phyloP scores from a whole-genome alignment of 2,329 filamentous ascomycete species.

The Exophiala calicioides region DNA sequence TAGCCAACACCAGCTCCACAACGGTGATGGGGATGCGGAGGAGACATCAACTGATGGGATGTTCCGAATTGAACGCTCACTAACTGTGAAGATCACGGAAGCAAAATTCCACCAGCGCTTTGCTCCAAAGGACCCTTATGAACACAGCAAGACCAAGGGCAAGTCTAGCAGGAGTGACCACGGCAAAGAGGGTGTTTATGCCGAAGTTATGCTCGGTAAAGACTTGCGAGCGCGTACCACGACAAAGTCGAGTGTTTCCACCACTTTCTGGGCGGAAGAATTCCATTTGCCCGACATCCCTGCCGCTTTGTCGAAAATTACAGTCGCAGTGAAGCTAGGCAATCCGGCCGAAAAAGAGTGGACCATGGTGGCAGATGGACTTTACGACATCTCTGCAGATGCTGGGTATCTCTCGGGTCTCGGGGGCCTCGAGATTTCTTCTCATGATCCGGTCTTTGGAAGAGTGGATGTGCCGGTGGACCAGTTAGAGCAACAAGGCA shows the following conservation, averaged over 20 bases:
- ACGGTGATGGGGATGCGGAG: conserved; percentile 32
- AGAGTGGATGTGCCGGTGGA: conserved; percentile 80
- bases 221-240: conserved; percentile 52
- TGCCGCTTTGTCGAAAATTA: conserved; percentile 49
- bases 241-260: conserved; percentile 47
- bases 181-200: conserved; percentile 47
- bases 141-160: conserved; percentile 26
- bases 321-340: conserved; percentile 48
- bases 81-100: conserved; percentile 63
- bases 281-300: conserved; percentile 51
- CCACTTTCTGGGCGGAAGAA: conserved; percentile 53
- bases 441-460: conserved; percentile 49
- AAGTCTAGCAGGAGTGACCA: conserved; percentile 23
- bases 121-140: conserved; percentile 5
- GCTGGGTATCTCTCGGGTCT: conserved; percentile 42
- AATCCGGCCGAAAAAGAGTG: conserved; percentile 53
- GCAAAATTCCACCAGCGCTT: conserved; percentile 52
- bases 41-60: conserved; percentile 53
- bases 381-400: conserved; percentile 46
- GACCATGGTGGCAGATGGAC: conserved; percentile 49
- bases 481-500: conserved; percentile 73
- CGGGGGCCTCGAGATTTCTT: conserved; percentile 50
- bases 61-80: conserved; percentile 65
- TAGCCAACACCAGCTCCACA: conserved; percentile 46
- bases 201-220: conserved; percentile 51